Evolutionary conservation across 257 asterid species (phyloP).

Genomic region (Salvia hispanica): DNA sequence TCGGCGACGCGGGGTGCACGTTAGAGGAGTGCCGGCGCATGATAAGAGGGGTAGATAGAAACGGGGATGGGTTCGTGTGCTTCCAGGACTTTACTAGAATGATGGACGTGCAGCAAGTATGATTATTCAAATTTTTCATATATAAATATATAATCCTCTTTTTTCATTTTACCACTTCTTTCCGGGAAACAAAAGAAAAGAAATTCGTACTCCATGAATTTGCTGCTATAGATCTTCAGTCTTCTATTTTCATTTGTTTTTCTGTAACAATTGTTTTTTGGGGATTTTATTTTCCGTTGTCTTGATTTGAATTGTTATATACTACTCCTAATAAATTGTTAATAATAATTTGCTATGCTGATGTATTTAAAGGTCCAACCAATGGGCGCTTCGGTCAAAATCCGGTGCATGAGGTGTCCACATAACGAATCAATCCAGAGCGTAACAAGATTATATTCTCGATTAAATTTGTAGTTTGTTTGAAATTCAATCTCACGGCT

Average conservation of each 20-base stretch:
- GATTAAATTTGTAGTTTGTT: too few relatives aligned
- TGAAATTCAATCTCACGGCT: too few relatives aligned
- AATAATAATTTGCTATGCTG: too few relatives aligned
- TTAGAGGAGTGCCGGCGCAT: constrained; percentile 57
- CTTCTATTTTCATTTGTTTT: not conserved
- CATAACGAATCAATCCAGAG: too few relatives aligned
- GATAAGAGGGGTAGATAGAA: constrained; percentile 44
- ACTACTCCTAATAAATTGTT: too few relatives aligned
- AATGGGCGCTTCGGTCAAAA: too few relatives aligned
- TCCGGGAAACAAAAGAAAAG: not conserved
- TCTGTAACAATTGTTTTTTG: too few relatives aligned
- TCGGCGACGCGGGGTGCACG: constrained; percentile 52
- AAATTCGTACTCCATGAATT: not conserved
- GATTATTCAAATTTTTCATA: not conserved
- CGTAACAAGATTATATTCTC: too few relatives aligned
- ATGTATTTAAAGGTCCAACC: too few relatives aligned
- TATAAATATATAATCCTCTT: not conserved
- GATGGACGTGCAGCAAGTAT: constrained; percentile 48
- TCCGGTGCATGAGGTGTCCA: too few relatives aligned
- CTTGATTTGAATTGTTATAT: too few relatives aligned
- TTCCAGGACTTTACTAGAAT: constrained; percentile 49
- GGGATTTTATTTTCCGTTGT: not conserved
- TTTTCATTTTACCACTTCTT: not conserved
- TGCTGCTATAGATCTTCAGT: not conserved
- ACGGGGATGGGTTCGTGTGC: constrained; percentile 55